Base-by-base conservation (phyloP, 1,139 yeast genomes). In the Pichia sp. region DNA sequence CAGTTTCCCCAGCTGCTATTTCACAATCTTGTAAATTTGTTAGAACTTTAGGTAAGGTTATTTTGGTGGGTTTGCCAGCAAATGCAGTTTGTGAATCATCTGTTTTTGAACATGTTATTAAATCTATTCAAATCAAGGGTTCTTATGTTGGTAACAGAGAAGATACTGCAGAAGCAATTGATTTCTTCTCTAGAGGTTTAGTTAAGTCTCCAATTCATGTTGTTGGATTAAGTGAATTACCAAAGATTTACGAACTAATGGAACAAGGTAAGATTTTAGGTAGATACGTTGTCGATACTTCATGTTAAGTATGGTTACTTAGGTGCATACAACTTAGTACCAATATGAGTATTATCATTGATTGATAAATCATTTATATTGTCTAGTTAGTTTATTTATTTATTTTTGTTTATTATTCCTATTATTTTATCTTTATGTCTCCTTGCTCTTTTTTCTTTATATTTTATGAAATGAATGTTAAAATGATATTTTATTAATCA, bases 91-190 rank as follows among this genome's bases (percentile, higher is more conserved):
- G 82, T 58, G 69, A 71, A 56, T 76, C 86, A 26, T 76, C 80
- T 47, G 83, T 83, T 47, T 82, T 83, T 65, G 73, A 74, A 39
- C 76, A 83, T 47, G 89, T 83, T 49, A 76, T 80, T 52, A 82
- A 76, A 66, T 77, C 85, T 42, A 72, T 82, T 55, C 71, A 71
- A 59, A 79, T 83, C 59, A 76, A 70, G 62, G 90, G 89, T 61
- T 82, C 89, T 43, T 82, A 82, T 61, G 89, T 83, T 51, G 90
- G 90, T 63, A 82, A 82, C 77, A 78, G 90, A 72, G 85, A 85
- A 54, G 89, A 83, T 65, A 75, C 87, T 40, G 74, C 85, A 57
- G 89, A 82, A 68, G 89, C 90, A 48, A 67, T 83, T 57, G 88
- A 82, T 59, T 82, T 82, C 74, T 83, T 81, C 66, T 47, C 75